phyloP scores from a whole-genome alignment of 164 flowering plant genomes.

The Nelumbo lutea region DNA sequence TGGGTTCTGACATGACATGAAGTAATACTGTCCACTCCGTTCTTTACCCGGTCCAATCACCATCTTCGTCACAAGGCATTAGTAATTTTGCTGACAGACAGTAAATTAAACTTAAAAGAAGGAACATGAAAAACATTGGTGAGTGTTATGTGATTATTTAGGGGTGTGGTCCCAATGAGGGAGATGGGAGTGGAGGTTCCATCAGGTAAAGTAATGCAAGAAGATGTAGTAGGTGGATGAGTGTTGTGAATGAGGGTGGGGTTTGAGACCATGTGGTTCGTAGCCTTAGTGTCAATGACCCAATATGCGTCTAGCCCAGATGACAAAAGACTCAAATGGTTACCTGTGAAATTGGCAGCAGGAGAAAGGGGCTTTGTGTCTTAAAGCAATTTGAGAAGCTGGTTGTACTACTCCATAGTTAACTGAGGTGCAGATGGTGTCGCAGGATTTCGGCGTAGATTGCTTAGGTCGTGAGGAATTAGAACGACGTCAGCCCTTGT shows the following conservation, averaged over 20 bases:
- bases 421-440: background rate
- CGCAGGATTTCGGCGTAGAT: background rate
- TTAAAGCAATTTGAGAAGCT: background rate
- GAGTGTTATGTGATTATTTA: background rate
- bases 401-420: background rate
- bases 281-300: constrained; percentile 11
- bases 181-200: background rate
- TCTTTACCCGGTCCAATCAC: no score
- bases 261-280: constrained; percentile 2
- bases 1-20: no score
- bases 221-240: background rate
- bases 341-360: constrained; percentile 2
- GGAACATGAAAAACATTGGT: constrained; percentile 5
- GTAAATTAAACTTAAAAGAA: background rate
- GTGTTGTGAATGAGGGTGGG: constrained; percentile 1
- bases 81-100: no score
- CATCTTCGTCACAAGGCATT: no score
- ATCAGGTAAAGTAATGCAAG: background rate
- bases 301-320: background rate
- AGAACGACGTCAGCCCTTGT: constrained; percentile 1
- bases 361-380: background rate
- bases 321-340: background rate
- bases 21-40: no score
- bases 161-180: background rate
- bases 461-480: constrained; percentile 1